Evolutionary conservation across 108 stramenopile genomes (phyloP).

Genomic region (Nitzschia sp.): DNA sequence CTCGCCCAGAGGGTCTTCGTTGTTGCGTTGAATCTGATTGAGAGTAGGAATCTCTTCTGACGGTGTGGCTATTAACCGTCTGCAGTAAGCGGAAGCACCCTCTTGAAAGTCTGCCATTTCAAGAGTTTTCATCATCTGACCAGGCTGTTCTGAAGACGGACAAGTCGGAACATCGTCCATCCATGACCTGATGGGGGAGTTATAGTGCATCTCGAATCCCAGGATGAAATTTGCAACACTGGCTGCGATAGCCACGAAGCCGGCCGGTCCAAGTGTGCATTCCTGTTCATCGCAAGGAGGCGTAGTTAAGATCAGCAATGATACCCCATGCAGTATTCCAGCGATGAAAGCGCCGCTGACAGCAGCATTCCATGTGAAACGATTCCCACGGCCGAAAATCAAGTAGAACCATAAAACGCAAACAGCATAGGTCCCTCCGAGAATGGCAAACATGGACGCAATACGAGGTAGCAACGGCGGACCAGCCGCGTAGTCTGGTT

Average conservation of each 20-base stretch:
- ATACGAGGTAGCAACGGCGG: conserved; percentile 39
- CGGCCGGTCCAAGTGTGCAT: conserved; percentile 47
- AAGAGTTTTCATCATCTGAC: conserved; percentile 21
- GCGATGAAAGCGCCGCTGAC: conserved; percentile 32
- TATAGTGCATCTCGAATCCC: conserved; percentile 52
- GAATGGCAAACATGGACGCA: conserved; percentile 25
- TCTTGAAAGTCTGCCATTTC: conserved; percentile 34
- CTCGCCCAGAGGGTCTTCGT: conserved; percentile 11
- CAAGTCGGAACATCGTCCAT: conserved; percentile 16
- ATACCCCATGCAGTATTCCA: conserved; percentile 33
- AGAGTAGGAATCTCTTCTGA: conserved; percentile 22
- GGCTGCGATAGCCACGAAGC: conserved; percentile 20
- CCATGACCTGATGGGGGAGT: conserved; percentile 25
- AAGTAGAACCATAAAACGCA: conserved; percentile 53
- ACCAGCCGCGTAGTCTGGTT: conserved; percentile 30
- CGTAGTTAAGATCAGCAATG: conserved; percentile 37
- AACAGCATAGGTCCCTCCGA: conserved; percentile 33
- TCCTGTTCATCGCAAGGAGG: conserved; percentile 27
- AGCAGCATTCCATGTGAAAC: conserved; percentile 38
- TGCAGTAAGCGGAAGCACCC: conserved; percentile 29
- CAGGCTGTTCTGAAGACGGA: conserved; percentile 12
- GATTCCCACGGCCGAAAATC: conserved; percentile 37
- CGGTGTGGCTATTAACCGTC: conserved; percentile 8
- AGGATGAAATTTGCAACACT: conserved; percentile 39
- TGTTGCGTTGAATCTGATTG: conserved; percentile 29